Conservation (phyloP, 1,284 basidiomycete genomes). For the Papiliotrema terrestris region DNA sequence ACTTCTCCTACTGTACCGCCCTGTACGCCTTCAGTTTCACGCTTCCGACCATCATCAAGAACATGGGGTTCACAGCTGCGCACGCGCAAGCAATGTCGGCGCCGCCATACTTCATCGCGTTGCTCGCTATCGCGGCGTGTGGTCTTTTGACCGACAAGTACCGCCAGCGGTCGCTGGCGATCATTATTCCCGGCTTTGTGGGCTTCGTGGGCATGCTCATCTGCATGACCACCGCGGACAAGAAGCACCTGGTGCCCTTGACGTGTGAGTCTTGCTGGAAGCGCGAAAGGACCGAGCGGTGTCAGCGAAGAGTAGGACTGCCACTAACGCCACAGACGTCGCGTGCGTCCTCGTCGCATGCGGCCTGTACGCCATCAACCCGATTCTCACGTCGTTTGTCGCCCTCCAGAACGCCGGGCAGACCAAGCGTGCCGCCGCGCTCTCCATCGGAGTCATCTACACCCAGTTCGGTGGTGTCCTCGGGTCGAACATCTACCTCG, state of each 20-base stretch:
- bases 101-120: constrained; percentile 20
- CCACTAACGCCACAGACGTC: constrained; percentile 1
- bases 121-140: constrained; percentile 17
- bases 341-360: constrained; percentile 21
- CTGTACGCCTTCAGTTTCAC: constrained; percentile 14
- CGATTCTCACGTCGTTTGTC: constrained; percentile 23
- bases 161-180: constrained; percentile 4
- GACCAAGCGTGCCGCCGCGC: constrained; percentile 30
- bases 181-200: constrained; percentile 9
- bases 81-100: constrained; percentile 10
- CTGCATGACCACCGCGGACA: constrained; percentile 12
- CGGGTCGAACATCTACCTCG: constrained; percentile 30
- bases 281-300: neutral
- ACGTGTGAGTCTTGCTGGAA: constrained; percentile 14
- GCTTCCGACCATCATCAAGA: constrained; percentile 17
- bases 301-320: constrained; percentile 15
- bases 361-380: constrained; percentile 29
- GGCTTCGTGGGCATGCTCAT: constrained; percentile 23
- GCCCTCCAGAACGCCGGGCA: constrained; percentile 29
- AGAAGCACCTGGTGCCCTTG: constrained; percentile 19
- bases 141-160: constrained; percentile 17
- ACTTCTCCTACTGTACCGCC: constrained; percentile 15
- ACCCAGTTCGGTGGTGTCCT: constrained; percentile 27
- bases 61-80: constrained; percentile 19
- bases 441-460: constrained; percentile 25